Percentiles rank a stretch among this genome's conserved stretches.
phyloP scores from a whole-genome alignment of 1,284 basidiomycete species.

The Ceratobasidium sp. region DNA sequence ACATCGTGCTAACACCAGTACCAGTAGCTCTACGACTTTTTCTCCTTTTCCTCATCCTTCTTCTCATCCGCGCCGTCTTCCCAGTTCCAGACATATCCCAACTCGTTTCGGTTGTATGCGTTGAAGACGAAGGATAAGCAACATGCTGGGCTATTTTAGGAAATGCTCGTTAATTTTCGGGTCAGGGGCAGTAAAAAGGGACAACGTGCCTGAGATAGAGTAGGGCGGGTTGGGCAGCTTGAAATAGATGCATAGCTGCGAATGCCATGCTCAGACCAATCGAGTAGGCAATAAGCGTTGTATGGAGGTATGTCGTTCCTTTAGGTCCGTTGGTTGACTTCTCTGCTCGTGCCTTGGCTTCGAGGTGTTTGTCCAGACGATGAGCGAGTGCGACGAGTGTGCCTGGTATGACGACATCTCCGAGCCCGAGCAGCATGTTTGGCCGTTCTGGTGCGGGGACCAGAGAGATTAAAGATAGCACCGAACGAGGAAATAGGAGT shows the following conservation, averaged over 20 bases:
- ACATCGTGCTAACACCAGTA: too few relatives aligned
- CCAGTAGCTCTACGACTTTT: not conserved
- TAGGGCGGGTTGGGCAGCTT: constrained; percentile 88
- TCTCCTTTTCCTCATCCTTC: constrained; percentile 38
- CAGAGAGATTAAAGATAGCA: constrained; percentile 55
- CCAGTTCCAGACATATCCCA: constrained; percentile 70
- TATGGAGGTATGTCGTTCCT: constrained; percentile 82
- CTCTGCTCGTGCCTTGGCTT: constrained; percentile 42
- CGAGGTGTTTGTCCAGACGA: constrained; percentile 4
- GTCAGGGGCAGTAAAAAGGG: not conserved
- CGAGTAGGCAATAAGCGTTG: constrained; percentile 79
- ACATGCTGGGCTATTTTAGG: constrained; percentile 64
- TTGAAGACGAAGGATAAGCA: constrained; percentile 67
- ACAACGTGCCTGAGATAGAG: constrained; percentile 82
- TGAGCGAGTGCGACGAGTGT: constrained; percentile 82
- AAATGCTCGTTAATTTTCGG: not conserved
- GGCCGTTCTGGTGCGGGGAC: constrained; percentile 44
- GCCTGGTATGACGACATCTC: constrained; percentile 92
- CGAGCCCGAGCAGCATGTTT: constrained; percentile 88
- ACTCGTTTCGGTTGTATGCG: constrained; percentile 63
- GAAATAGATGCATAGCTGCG: constrained; percentile 84
- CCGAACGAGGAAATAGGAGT: constrained; percentile 82
- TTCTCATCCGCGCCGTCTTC: constrained; percentile 53
- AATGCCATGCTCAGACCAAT: constrained; percentile 82
- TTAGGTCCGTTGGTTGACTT: constrained; percentile 35